Base-by-base conservation (phyloP, 768 basidiomycete species). In the Trichaptum fuscoviolaceum region DNA sequence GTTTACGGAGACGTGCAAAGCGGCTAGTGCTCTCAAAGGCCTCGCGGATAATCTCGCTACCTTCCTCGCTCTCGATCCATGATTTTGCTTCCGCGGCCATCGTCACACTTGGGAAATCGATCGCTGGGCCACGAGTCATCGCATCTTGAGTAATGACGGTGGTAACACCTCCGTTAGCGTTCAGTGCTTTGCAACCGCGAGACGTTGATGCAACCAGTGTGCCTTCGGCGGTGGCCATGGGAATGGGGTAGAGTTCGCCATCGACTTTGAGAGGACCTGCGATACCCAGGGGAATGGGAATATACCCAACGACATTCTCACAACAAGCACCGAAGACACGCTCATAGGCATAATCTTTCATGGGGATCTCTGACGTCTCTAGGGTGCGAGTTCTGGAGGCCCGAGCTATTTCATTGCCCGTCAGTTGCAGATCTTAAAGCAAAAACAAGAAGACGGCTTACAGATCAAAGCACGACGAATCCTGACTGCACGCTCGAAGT, bases 221-320 rank as follows among this genome's bases (percentile, higher is more conserved):
- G 67, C 97, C 97, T 76, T 99, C 97, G n/a, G 97, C 96, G 5
- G 97, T 99, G 58, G 97, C 97, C 97, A 99, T 99, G 8, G 97
- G 97, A 71, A 99, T 96, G 57, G 89, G 96, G 71, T 88, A 87
- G 61, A 88, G 78, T 57, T 84, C 79, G 34, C 93, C 95, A 72
- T 99, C 96, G 73, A 99, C 85, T 58, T 86, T 92, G 36, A 99
- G 87, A 2, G 97, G 97, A 1, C 97, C 97, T 18, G 97, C 97
- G 67, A 99, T 90, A 70, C 97, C 97, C 63, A 99, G 88, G 0
- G 97, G 97, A 42, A 99, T 78, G 57, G 96, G 97, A 76, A 98
- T 94, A 76, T 93, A 99, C 35, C 97, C 97, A 62, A 99, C 87
- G 63, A 99, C 97, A 76, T 99, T 99, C 79, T 99, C 97, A 78